These are phyloP conservation scores for Phtheirospermum japonicum DNA, from an alignment of 257 asterid genomes.

Conservation along the genomic window DNA sequence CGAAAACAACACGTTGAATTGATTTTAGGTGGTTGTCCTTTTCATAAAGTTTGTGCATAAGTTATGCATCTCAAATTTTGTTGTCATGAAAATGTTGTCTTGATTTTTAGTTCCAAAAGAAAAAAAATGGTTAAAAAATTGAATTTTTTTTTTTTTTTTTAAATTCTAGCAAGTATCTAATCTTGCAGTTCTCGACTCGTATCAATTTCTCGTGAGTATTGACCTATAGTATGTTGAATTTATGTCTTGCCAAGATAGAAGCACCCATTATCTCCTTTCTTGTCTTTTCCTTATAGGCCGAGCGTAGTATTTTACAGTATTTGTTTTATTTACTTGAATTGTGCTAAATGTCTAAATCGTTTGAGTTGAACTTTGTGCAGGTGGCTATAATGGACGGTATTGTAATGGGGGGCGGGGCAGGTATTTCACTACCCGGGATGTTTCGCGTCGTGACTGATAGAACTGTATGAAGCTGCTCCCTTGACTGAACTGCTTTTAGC, in stretches of 20 bases:
- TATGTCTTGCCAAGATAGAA: background rate
- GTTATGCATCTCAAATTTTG: background rate
- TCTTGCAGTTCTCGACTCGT: background rate
- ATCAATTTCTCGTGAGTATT: background rate
- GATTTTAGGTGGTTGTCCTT: background rate
- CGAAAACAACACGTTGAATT: background rate
- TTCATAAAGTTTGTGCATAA: background rate
- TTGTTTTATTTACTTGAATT: constrained; percentile 16
- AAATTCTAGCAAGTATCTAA: background rate
- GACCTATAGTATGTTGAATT: background rate
- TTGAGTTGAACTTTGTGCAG: constrained; percentile 36
- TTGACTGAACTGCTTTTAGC: constrained; percentile 23
- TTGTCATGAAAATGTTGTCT: background rate
- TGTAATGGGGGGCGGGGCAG: constrained; percentile 96
- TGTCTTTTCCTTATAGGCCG: background rate
- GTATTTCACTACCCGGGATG: constrained; percentile 96
- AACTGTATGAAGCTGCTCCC: constrained; percentile 76
- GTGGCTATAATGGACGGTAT: constrained; percentile 94
- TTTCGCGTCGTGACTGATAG: constrained; percentile 89
- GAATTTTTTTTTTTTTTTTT: background rate
- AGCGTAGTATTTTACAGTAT: background rate
- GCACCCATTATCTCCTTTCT: background rate
- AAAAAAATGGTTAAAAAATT: background rate
- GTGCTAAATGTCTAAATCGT: constrained; percentile 19
- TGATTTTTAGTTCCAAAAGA: background rate